These are phyloP conservation scores for Fusarium agapanthi DNA, from an alignment of 2,329 filamentous ascomycete species.

Conservation along the genomic window DNA sequence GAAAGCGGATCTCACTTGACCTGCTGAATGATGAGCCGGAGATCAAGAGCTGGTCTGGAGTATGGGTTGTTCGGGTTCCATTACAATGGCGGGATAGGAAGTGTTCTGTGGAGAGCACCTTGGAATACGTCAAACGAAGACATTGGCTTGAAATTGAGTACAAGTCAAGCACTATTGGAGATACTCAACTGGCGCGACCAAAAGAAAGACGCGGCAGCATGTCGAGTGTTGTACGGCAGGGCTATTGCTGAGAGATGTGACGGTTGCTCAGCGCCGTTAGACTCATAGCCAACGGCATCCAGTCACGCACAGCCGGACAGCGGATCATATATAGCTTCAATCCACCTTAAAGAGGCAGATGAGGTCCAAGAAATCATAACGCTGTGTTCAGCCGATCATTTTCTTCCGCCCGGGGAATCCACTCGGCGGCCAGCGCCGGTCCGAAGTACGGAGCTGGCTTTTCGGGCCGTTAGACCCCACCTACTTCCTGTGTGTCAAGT, in stretches of 20 bases:
- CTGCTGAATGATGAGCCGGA: background rate
- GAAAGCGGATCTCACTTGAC: background rate
- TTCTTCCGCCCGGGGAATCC: background rate
- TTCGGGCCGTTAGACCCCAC: conserved; percentile 1
- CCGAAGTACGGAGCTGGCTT: background rate
- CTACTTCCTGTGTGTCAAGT: background rate
- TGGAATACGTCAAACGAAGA: background rate
- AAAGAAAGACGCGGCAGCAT: background rate
- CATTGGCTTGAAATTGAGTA: background rate
- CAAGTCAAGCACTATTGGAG: background rate
- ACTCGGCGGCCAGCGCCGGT: background rate
- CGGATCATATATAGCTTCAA: background rate
- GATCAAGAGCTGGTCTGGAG: background rate
- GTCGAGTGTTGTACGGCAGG: background rate
- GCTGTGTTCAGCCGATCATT: background rate
- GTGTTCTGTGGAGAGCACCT: background rate
- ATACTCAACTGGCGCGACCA: background rate
- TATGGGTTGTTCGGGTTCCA: background rate
- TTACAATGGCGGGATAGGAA: background rate
- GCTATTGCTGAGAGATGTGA: too few relatives aligned
- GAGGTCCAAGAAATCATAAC: too few relatives aligned
- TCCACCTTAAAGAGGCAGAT: background rate
- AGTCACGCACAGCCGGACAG: too few relatives aligned
- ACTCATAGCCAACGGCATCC: background rate
- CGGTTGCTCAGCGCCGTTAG: too few relatives aligned